phyloP scores from a whole-genome alignment of 2,329 filamentous ascomycete species.

The Venturia pyrina region DNA sequence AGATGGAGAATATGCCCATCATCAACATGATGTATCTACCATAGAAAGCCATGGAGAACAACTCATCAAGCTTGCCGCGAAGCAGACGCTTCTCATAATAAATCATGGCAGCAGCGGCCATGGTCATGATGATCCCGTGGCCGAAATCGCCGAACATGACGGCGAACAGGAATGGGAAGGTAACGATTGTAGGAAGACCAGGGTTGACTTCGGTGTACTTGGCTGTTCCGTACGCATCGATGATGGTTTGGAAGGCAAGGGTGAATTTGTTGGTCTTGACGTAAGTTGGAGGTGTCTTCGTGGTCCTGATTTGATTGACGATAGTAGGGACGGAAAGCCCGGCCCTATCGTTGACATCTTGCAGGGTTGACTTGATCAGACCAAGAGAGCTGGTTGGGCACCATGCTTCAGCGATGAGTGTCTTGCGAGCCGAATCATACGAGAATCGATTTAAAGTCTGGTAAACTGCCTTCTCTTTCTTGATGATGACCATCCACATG shows the following conservation, averaged over 20 bases:
- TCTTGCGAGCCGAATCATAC: conserved; percentile 91
- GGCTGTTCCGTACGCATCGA: conserved; percentile 94
- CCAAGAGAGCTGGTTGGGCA: conserved; percentile 84
- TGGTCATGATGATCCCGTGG: conserved; percentile 81
- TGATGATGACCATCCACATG: conserved; percentile 94
- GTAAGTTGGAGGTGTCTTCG: conserved; percentile 94
- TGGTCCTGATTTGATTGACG: conserved; percentile 94
- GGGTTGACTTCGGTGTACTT: conserved; percentile 98
- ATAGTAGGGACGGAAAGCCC: conserved; percentile 96
- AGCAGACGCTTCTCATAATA: conserved; percentile 81
- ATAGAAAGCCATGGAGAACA: conserved; percentile 98
- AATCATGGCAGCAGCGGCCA: conserved; percentile 82
- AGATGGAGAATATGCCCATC: conserved; percentile 96
- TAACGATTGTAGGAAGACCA: conserved; percentile 87
- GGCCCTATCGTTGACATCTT: conserved; percentile 92
- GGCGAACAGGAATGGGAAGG: conserved; percentile 98
- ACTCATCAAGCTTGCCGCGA: conserved; percentile 85
- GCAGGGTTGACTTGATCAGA: conserved; percentile 82
- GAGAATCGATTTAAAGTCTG: conserved; percentile 93
- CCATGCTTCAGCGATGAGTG: conserved; percentile 95
- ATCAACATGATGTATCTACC: conserved; percentile 96
- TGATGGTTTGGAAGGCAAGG: conserved; percentile 95
- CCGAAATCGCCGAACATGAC: conserved; percentile 99
- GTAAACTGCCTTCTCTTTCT: conserved; percentile 98
- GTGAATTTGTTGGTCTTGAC: conserved; percentile 99